Conservation (phyloP, 495 filamentous ascomycete genomes). For the Xylaria flabelliformis region DNA sequence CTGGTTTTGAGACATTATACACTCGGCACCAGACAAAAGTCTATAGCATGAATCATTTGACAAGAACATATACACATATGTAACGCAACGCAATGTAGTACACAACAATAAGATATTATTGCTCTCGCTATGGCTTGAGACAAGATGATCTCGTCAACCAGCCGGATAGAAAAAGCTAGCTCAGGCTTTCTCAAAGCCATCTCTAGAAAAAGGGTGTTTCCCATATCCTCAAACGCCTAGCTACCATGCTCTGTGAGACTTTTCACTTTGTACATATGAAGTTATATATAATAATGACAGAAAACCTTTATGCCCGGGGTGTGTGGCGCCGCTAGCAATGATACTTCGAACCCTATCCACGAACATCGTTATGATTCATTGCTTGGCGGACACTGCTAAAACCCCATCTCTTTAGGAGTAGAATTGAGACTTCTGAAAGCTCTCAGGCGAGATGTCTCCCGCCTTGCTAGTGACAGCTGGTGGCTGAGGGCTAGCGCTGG, state of each 20-base stretch:
- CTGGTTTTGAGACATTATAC: neutral
- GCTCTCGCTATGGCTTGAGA: slow-evolving; percentile 8
- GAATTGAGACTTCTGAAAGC: slow-evolving; percentile 90
- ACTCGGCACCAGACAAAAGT: neutral
- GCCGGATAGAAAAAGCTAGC: neutral
- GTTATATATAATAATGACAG: slow-evolving; percentile 24
- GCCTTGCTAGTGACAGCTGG: slow-evolving; percentile 66
- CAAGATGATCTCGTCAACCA: neutral
- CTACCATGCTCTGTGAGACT: slow-evolving; percentile 21
- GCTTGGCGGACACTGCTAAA: neutral
- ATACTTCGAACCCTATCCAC: neutral
- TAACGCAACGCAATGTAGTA: neutral
- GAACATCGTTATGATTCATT: neutral
- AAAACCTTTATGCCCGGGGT: neutral
- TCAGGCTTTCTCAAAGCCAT: neutral
- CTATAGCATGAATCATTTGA: neutral
- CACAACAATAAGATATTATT: neutral
- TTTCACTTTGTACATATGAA: slow-evolving; percentile 28
- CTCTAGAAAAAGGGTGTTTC: slow-evolving; percentile 5
- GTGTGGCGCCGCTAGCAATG: neutral
- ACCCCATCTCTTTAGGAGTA: slow-evolving; percentile 59
- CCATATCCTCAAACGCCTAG: slow-evolving; percentile 26
- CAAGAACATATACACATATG: neutral
- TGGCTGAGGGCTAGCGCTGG: slow-evolving; percentile 52
- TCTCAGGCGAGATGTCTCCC: slow-evolving; percentile 76